These are phyloP conservation scores for Dimargaris xerosporica DNA, from an alignment of 192 early-diverging fungal species.

Conservation along the genomic window DNA sequence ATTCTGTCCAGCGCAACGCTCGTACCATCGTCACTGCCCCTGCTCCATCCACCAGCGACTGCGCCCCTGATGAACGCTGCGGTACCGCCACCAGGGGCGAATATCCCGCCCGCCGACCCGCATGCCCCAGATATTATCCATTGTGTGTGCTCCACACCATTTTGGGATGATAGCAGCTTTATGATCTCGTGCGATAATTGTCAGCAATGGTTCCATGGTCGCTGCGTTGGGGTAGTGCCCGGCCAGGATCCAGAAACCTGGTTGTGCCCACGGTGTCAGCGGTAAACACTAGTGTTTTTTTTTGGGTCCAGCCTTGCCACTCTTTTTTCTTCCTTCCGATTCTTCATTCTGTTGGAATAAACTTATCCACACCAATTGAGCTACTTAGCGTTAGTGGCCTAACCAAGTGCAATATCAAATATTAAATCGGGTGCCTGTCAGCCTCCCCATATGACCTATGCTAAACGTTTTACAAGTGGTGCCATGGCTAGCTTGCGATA, in stretches of 20 bases:
- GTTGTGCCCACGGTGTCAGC: constrained; percentile 31
- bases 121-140: constrained; percentile 25
- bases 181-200: constrained; percentile 49
- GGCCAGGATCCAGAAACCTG: constrained; percentile 26
- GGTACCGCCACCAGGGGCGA: not conserved
- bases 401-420: too few species aligned
- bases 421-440: too few species aligned
- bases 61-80: not conserved
- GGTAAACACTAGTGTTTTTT: not conserved
- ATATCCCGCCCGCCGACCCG: not conserved
- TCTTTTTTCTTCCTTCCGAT: too few species aligned
- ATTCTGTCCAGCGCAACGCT: not conserved
- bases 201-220: constrained; percentile 45
- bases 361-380: too few species aligned
- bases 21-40: not conserved
- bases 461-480: too few species aligned
- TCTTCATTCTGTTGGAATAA: too few species aligned
- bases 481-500: too few species aligned
- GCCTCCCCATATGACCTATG: too few species aligned
- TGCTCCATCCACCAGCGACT: not conserved
- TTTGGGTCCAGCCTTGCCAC: too few species aligned
- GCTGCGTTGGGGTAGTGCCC: constrained; percentile 32
- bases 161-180: constrained; percentile 39
- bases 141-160: constrained; percentile 41
- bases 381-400: too few species aligned